Percentiles rank a stretch among this genome's conserved stretches.
phyloP scores from a whole-genome alignment of 2,329 filamentous ascomycete species.

The Claviceps fusiformis region DNA sequence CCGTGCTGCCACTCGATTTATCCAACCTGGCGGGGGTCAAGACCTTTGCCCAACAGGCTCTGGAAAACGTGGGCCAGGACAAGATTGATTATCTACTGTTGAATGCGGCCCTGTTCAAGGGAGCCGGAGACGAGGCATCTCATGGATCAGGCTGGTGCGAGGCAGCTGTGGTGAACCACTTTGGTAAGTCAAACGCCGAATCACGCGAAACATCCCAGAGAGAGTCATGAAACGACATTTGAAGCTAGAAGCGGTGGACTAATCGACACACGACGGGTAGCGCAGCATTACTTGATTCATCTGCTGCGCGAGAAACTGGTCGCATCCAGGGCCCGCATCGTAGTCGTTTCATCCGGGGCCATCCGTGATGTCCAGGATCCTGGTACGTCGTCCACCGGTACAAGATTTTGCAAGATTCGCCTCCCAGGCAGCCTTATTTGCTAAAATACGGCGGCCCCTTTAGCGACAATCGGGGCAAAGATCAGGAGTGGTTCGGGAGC shows the following conservation, averaged over 20 bases:
- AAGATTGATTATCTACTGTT: constrained; percentile 36
- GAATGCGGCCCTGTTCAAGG: constrained; percentile 32
- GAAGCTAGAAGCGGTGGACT: neutral
- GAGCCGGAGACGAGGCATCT: constrained; percentile 20
- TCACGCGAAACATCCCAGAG: neutral
- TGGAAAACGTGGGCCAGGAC: constrained; percentile 25
- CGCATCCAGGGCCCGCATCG: constrained; percentile 30
- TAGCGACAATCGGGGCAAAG: constrained; percentile 24
- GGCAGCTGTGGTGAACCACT: constrained; percentile 35
- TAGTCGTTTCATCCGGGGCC: constrained; percentile 38
- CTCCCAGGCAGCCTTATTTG: neutral
- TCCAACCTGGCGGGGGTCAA: constrained; percentile 29
- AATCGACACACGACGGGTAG: constrained; percentile 15
- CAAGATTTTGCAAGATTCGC: no score
- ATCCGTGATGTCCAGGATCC: constrained; percentile 26
- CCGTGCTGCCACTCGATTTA: constrained; percentile 35
- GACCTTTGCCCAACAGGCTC: constrained; percentile 30
- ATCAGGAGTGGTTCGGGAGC: constrained; percentile 26
- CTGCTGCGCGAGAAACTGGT: constrained; percentile 34
- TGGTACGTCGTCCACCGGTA: constrained; percentile 12
- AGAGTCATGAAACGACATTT: neutral
- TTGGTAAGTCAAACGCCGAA: constrained; percentile 23
- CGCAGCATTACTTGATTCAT: constrained; percentile 40
- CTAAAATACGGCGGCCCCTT: constrained; percentile 1
- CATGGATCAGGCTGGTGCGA: constrained; percentile 37